Base-by-base conservation (phyloP, 179 eudicot genomes). In the Silene coronaria region DNA sequence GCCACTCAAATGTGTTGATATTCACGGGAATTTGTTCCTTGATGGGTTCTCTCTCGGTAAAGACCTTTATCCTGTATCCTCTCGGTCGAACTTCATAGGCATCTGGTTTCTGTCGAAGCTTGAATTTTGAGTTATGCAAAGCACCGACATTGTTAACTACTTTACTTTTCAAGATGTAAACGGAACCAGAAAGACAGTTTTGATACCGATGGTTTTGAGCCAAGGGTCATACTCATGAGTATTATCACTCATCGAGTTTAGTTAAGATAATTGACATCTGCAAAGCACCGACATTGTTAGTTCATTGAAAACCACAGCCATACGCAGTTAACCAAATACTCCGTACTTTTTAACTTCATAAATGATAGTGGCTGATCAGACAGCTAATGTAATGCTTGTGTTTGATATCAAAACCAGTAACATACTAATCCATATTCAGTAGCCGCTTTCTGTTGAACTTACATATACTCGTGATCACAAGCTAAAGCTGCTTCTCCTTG, bases 41-140 rank as follows among this genome's bases (percentile, higher is more conserved):
- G 80, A 86, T 90, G 85, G 92, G 96, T 61, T 90, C 96, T 74
- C 89, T 90, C 83, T 87, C 92, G 89, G 96, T 89, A 90, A 64
- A 76, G 55, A 45, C 58, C 71, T 75, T 32, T 71, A 30, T 30
- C 46, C 51, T 45, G 4, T 12, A 21, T 28, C 27, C 1, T 58
- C 38, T 4, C 57, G 34, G 45, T 42, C 12, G 26, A 45, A 66
- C 70, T 66, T 66, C 19, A 66, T 17, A 24, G 57, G 46, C 58
- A 45, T 66, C 45, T 28, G 9, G 48, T 21, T 55, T 38, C 16
- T 24, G 11, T n/a, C 42, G 24, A 42, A 66, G 60, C 32, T 38
- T 38, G 46, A 38, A 36, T 6, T 9, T 51, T 76, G 38, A 55
- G 27, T 28, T 6, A 62, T 30, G 64, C 71, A 22, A 61, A 36